phyloP scores from a whole-genome alignment of 306 rosid species.

The Cicer arietinum region DNA sequence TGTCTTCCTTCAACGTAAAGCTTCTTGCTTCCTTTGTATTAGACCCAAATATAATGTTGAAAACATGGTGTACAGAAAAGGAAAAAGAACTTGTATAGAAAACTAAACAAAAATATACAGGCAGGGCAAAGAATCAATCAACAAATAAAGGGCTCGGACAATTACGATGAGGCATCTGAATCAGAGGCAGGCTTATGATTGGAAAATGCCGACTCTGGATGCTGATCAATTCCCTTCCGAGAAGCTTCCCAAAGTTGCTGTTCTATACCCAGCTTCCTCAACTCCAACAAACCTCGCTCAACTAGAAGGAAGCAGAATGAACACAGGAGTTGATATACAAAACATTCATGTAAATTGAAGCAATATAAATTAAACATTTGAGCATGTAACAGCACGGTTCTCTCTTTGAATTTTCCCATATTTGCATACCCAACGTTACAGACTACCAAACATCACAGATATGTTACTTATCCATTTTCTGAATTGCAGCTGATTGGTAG shows the following conservation, averaged over 20 bases:
- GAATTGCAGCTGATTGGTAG: conserved; percentile 8
- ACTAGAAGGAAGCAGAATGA: conserved; percentile 57
- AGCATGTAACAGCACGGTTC: not conserved
- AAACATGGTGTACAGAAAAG: conserved; percentile 35
- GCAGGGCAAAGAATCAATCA: conserved; percentile 47
- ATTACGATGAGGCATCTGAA: conserved; percentile 59
- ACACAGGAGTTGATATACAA: conserved; percentile 30
- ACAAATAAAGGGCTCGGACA: conserved; percentile 25
- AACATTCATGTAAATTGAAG: conserved; percentile 33
- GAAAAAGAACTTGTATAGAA: conserved; percentile 21
- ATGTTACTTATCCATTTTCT: not conserved
- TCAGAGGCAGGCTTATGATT: conserved; percentile 64
- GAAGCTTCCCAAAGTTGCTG: conserved; percentile 99
- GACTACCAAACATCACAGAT: conserved; percentile 10
- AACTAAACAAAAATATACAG: conserved; percentile 36
- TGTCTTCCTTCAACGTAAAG: conserved; percentile 18
- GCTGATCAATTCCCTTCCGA: conserved; percentile 82
- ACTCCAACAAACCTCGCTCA: conserved; percentile 88
- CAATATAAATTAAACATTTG: conserved; percentile 8
- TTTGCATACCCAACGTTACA: conserved; percentile 1
- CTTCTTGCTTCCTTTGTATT: conserved; percentile 34
- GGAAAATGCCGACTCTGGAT: conserved; percentile 46
- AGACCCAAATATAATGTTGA: conserved; percentile 36
- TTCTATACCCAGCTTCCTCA: conserved; percentile 93
- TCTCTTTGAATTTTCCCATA: conserved; percentile 15